Base-by-base conservation (phyloP, 345 rosid genomes). In the Stellera chamaejasme region DNA sequence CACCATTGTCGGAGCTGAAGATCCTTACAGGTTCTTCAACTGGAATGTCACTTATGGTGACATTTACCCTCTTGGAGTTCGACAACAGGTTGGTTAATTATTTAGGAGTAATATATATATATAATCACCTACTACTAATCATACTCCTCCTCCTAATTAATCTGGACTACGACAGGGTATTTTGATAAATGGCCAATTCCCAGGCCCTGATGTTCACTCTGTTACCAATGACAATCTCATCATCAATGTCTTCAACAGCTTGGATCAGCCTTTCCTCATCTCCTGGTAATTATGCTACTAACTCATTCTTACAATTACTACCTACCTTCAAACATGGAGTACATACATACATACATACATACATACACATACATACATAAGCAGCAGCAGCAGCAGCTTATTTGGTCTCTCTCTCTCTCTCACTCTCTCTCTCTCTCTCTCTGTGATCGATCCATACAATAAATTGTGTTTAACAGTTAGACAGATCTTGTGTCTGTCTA, bases 101-200 rank as follows among this genome's bases (percentile, higher is more conserved):
- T n/a, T n/a, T n/a, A n/a, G n/a, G n/a, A n/a, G n/a, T n/a, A n/a
- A n/a, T n/a, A n/a, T n/a, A n/a, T n/a, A n/a, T n/a, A n/a, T n/a
- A n/a, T n/a, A n/a, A n/a, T n/a, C n/a, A n/a, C n/a, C n/a, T n/a
- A n/a, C n/a, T n/a, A n/a, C n/a, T n/a, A n/a, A n/a, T n/a, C 19
- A 10, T 19, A 28, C 23, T 55, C 43, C 23, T 19, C 13, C 4
- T 50, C 46, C 7, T 43, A 32, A 27, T 70, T 50, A 15, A 19
- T 46, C 4, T 48, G 25, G 50, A 0, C 27, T 44, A 11, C 43
- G 63, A n/a, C 70, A 85, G 92, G 92, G 92, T 2, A 79, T 85
- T 26, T 70, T 85, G 52, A 82, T 85, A 44, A 82, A 85, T n/a
- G 84, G 92, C 47, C 88, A 82, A 60, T 85, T 85, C 54, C 92